Evolutionary conservation across 148 eudicot species (phyloP).

Genomic region (Heliosperma pusillum): DNA sequence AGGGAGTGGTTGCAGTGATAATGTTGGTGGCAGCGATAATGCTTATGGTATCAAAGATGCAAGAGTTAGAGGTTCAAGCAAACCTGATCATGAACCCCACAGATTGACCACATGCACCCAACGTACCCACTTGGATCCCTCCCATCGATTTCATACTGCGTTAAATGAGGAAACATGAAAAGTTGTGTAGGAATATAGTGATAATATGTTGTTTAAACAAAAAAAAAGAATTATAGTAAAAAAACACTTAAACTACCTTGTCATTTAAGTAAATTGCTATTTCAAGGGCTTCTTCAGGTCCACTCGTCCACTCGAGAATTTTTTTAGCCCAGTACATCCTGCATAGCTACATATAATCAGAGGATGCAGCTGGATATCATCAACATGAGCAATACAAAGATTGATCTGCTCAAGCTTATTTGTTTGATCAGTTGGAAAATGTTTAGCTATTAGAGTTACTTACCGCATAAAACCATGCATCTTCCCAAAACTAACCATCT

Average conservation of each 20-base stretch:
- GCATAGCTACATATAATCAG: slow-evolving; percentile 8
- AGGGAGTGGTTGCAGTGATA: neutral
- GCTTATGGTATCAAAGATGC: no score
- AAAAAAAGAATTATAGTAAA: no score
- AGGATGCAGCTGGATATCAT: neutral
- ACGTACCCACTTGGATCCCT: slow-evolving; percentile 98
- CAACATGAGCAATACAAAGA: neutral
- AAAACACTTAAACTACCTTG: slow-evolving; percentile 44
- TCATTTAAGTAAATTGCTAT: slow-evolving; percentile 79
- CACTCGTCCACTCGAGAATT: slow-evolving; percentile 96
- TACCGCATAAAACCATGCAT: slow-evolving; percentile 99
- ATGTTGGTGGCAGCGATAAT: neutral
- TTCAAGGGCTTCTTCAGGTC: slow-evolving; percentile 91
- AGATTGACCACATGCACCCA: slow-evolving; percentile 99
- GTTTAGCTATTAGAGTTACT: slow-evolving; percentile 32
- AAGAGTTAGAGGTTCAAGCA: slow-evolving; percentile 7
- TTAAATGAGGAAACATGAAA: neutral
- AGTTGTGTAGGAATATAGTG: neutral
- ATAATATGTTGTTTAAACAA: no score
- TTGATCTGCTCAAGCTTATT: neutral
- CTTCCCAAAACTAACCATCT: slow-evolving; percentile 89
- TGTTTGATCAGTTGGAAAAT: neutral
- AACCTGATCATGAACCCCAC: slow-evolving; percentile 98
- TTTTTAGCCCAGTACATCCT: slow-evolving; percentile 99
- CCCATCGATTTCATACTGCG: slow-evolving; percentile 90